Conservation (phyloP, 352 stramenopile species). For the Pilasporangium apinafurcum region DNA sequence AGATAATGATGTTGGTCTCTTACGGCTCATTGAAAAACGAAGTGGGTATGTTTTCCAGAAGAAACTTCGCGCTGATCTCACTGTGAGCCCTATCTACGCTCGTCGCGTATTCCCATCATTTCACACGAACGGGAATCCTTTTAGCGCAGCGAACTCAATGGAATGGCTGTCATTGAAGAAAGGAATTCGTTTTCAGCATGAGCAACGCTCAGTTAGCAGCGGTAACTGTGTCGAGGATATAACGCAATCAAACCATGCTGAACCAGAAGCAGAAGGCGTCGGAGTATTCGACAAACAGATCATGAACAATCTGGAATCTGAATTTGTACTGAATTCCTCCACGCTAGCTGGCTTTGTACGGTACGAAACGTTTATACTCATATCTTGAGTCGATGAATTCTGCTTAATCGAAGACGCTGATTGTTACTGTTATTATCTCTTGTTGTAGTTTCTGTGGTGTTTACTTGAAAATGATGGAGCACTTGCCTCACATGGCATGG, state of each 20-base stretch:
- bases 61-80: constrained; percentile 33
- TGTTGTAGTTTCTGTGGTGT: constrained; percentile 59
- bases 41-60: constrained; percentile 63
- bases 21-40: constrained; percentile 70
- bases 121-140: constrained; percentile 49
- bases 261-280: too few relatives aligned
- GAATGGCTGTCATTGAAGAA: constrained; percentile 56
- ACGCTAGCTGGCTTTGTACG: constrained; percentile 64
- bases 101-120: constrained; percentile 68
- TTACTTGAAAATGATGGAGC: constrained; percentile 86
- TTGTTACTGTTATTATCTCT: neutral
- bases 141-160: constrained; percentile 37
- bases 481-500: constrained; percentile 65
- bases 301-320: constrained; percentile 20
- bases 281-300: too few relatives aligned
- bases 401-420: constrained; percentile 1
- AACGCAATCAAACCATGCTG: too few relatives aligned
- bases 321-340: constrained; percentile 72
- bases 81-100: constrained; percentile 54
- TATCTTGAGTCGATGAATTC: neutral
- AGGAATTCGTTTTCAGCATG: constrained; percentile 41
- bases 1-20: constrained; percentile 33
- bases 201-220: constrained; percentile 8
- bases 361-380: constrained; percentile 15
- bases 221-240: neutral